Evolutionary conservation across 176 grass and related monocot genomes (phyloP), one percentile per base, ranked within the genome.

Genomic region (Otatea glauca): DNA sequence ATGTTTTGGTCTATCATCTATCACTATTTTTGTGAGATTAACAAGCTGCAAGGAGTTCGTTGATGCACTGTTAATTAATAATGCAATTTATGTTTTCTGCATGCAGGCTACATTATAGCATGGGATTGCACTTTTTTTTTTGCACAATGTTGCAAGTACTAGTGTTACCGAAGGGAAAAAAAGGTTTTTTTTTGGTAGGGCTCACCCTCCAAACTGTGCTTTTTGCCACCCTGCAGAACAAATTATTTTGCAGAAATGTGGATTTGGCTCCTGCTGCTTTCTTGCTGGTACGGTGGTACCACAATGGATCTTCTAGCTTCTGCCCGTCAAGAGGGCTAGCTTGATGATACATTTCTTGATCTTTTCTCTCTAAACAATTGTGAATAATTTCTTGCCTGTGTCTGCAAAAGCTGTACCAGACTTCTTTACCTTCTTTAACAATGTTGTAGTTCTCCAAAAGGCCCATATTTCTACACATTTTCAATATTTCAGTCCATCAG

Each of bases 251-350:
- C 25, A 77, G 44, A 90, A 77, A 71, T 72, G 48, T 76, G 83
- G 88, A 82, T 90, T 82, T 70, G 42, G 43, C 35, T 62, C 43
- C 1, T 70, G 50, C 47, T 64, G 24, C 83, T 81, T 86, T 89
- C 32, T 45, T 81, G 55, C 13, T 18, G 29, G 34, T 35, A 51
- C 82, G 35, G 35, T 37, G 35, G 35, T 37, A 37, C 35, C 65
- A 63, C 77, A 81, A 80, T 69, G 70, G 83, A 85, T 85, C 32
- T 89, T 68, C 59, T 89, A 61, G 68, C 82, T 84, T 89, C 81
- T 84, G 76, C 62, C 87, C 41, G 49, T 80, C 77, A 89, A 75
- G 35, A 81, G 77, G 32, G 63, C 77, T 89, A 76, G 44, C 35
- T 68, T 70, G 70, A 81, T 63, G 21, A 15, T 80, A 62, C 23